A percentile compares a stretch with the other conserved stretches of the same genome.
phyloP scores from a whole-genome alignment of 352 stramenopile species.

The Phytophthora cajani region DNA sequence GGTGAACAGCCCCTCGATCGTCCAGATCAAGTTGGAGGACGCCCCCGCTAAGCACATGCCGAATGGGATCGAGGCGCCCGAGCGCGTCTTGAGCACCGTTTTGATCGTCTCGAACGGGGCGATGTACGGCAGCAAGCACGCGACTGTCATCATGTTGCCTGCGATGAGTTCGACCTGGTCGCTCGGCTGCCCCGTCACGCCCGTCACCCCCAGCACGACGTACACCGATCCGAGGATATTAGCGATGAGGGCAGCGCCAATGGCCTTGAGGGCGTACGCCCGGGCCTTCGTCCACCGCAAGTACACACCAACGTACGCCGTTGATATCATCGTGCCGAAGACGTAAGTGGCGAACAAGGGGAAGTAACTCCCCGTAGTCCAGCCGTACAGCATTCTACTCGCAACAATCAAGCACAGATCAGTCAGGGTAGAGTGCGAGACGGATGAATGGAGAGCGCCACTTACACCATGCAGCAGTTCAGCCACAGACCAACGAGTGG shows the following conservation, averaged over 20 bases:
- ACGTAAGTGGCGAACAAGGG: slow-evolving; percentile 43
- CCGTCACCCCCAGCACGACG: slow-evolving; percentile 30
- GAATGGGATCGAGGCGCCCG: slow-evolving; percentile 38
- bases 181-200: slow-evolving; percentile 17
- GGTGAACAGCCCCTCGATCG: slow-evolving; percentile 31
- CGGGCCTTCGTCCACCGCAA: slow-evolving; percentile 24
- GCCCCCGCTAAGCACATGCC: slow-evolving; percentile 35
- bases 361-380: slow-evolving; percentile 34
- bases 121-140: slow-evolving; percentile 40
- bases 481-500: slow-evolving; percentile 44
- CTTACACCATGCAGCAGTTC: slow-evolving; percentile 42
- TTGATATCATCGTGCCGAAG: slow-evolving; percentile 31
- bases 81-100: slow-evolving; percentile 40
- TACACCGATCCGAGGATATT: slow-evolving; percentile 28
- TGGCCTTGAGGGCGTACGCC: slow-evolving; percentile 22
- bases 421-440: not conserved
- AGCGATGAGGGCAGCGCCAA: slow-evolving; percentile 11
- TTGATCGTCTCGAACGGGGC: slow-evolving; percentile 50
- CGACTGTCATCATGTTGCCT: slow-evolving; percentile 42
- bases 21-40: slow-evolving; percentile 43
- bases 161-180: slow-evolving; percentile 24
- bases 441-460: not conserved
- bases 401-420: not conserved
- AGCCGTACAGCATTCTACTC: slow-evolving; percentile 39
- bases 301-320: slow-evolving; percentile 32